phyloP scores from a whole-genome alignment of 257 asterid genomes.

The Coffea canephora region DNA sequence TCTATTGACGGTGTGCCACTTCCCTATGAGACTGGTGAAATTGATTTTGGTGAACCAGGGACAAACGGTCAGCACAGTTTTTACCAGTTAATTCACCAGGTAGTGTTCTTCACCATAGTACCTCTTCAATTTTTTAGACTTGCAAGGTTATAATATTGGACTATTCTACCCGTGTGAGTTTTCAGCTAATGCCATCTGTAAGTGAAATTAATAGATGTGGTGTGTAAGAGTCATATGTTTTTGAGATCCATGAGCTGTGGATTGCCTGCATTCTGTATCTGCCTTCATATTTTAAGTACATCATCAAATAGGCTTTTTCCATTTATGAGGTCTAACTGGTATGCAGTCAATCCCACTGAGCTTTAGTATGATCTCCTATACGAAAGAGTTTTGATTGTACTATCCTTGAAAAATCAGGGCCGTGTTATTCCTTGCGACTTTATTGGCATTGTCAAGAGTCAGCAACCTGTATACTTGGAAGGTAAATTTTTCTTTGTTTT shows the following conservation, averaged over 20 bases:
- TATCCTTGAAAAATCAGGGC: constrained; percentile 58
- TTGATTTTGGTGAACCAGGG: constrained; percentile 99
- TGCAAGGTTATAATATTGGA: not conserved
- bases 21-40: constrained; percentile 92
- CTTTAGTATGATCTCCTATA: not conserved
- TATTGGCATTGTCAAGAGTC: constrained; percentile 95
- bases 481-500: constrained; percentile 34
- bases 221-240: not conserved
- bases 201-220: not conserved
- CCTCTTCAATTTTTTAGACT: not conserved
- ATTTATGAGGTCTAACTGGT: not conserved
- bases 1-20: constrained; percentile 95
- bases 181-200: not conserved
- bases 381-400: not conserved
- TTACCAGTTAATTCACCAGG: constrained; percentile 99
- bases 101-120: constrained; percentile 14
- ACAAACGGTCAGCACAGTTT: constrained; percentile 99
- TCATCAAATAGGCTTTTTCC: not conserved
- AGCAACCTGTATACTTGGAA: constrained; percentile 88
- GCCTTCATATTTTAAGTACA: not conserved
- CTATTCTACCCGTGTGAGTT: not conserved
- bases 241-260: not conserved
- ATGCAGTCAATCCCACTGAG: not conserved
- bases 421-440: constrained; percentile 98
- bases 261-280: not conserved